Percentiles rank a stretch among this genome's conserved stretches.
Conservation (phyloP, 495 filamentous ascomycete species). For the Daldinia grandis region DNA sequence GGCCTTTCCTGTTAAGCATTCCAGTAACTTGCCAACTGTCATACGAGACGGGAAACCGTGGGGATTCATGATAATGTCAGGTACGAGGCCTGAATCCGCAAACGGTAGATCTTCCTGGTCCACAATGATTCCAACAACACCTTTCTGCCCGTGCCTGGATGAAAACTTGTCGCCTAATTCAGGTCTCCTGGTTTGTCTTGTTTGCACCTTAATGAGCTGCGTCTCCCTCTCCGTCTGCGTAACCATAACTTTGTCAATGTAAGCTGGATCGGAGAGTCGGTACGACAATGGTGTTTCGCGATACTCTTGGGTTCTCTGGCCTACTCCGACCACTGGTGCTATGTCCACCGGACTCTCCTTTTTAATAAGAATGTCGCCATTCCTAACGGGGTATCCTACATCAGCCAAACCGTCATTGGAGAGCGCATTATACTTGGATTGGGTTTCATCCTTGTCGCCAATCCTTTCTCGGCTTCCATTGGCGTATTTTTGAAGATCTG, state of each 20-base stretch:
- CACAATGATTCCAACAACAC: conserved; percentile 94
- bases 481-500: conserved; percentile 78
- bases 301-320: conserved; percentile 65
- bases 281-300: conserved; percentile 79
- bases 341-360: conserved; percentile 83
- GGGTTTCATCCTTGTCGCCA: conserved; percentile 66
- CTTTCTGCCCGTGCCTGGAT: conserved; percentile 98
- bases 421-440: conserved; percentile 76
- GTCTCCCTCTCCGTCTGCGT: conserved; percentile 84
- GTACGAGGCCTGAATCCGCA: conserved; percentile 84
- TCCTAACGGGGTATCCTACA: conserved; percentile 76
- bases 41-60: conserved; percentile 99
- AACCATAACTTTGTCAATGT: conserved; percentile 94
- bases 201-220: conserved; percentile 87
- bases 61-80: conserved; percentile 99
- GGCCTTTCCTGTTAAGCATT: conserved; percentile 94
- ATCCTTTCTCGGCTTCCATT: conserved; percentile 82
- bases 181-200: conserved; percentile 88
- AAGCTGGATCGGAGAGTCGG: conserved; percentile 80
- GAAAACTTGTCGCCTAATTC: conserved; percentile 99
- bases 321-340: conserved; percentile 68
- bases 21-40: conserved; percentile 98
- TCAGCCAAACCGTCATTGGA: conserved; percentile 83
- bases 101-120: conserved; percentile 98
- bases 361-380: conserved; percentile 85